Conservation (phyloP, 1,139 yeast species). For the Arxiozyma bovina region DNA sequence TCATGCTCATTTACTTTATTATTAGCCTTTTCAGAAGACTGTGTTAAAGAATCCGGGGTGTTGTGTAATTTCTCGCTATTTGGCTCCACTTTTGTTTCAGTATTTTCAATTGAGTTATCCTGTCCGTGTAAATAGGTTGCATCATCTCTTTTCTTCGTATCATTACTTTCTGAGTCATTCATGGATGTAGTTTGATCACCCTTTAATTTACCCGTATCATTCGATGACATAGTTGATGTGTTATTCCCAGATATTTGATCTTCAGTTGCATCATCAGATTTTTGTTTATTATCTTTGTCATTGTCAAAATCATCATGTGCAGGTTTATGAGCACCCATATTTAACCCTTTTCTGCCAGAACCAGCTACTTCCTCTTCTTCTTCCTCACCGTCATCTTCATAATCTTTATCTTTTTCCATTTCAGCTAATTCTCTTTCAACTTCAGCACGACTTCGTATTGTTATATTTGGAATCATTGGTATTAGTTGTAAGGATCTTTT, state of each 20-base stretch:
- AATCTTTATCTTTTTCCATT: slow-evolving; percentile 25
- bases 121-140: neutral
- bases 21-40: neutral
- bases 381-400: slow-evolving; percentile 18
- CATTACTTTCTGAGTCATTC: slow-evolving; percentile 3
- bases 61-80: neutral
- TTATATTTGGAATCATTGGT: slow-evolving; percentile 84
- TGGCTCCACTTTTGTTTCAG: neutral
- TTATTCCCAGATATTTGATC: slow-evolving; percentile 11
- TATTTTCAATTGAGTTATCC: neutral
- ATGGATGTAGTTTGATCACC: neutral
- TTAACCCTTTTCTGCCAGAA: slow-evolving; percentile 30
- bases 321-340: slow-evolving; percentile 31
- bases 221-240: neutral
- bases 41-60: neutral
- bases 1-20: neutral
- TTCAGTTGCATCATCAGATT: neutral
- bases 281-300: slow-evolving; percentile 4
- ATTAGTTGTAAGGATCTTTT: slow-evolving; percentile 67
- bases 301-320: slow-evolving; percentile 7
- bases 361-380: slow-evolving; percentile 28
- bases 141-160: neutral
- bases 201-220: neutral
- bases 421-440: slow-evolving; percentile 75
- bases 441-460: slow-evolving; percentile 70